Evolutionary conservation across 768 basidiomycete genomes (phyloP).

Genomic region (Mycena chlorophos): DNA sequence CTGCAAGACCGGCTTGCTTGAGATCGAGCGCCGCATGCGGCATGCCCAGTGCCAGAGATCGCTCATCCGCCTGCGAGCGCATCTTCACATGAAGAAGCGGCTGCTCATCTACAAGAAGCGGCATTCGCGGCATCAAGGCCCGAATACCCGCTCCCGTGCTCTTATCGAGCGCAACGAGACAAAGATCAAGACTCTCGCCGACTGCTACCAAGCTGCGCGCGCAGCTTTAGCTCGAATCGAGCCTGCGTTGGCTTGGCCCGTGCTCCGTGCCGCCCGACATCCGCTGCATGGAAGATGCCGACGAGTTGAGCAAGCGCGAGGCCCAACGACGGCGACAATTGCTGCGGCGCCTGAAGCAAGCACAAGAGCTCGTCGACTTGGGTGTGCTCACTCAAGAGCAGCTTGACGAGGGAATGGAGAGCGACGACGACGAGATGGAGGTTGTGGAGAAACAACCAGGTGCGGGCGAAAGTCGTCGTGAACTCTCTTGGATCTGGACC

Average conservation of each 20-base stretch:
- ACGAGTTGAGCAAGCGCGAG: background rate
- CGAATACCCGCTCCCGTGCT: constrained; percentile 9
- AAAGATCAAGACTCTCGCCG: background rate
- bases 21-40: constrained; percentile 14
- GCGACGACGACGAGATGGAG: no score
- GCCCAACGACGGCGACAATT: no score
- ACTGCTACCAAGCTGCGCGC: constrained; percentile 7
- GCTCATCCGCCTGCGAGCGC: constrained; percentile 17
- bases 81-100: constrained; percentile 17
- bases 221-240: background rate
- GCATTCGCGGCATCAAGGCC: constrained; percentile 15
- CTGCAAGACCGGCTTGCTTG: background rate
- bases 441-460: no score
- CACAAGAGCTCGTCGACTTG: no score
- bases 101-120: constrained; percentile 13
- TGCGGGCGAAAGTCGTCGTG: no score
- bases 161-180: constrained; percentile 1
- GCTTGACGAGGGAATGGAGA: no score
- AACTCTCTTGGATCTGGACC: no score
- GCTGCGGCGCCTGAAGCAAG: no score
- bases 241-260: background rate
- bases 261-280: background rate
- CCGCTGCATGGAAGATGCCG: background rate
- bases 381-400: no score
- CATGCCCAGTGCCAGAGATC: constrained; percentile 17